phyloP scores from a whole-genome alignment of 129 eudicot genomes.

The Escallonia herrerae region DNA sequence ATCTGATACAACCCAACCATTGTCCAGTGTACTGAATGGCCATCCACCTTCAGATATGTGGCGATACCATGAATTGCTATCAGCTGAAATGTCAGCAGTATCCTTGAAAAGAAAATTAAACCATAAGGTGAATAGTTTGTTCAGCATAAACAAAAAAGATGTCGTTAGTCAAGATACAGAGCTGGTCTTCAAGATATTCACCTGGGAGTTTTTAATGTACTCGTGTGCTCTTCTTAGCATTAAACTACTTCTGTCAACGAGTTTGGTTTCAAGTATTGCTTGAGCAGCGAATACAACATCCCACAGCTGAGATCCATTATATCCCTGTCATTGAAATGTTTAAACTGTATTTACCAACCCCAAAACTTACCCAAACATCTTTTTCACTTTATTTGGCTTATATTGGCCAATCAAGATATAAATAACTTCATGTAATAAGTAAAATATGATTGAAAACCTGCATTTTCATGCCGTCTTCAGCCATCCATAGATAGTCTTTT shows the following conservation, averaged over 20 bases:
- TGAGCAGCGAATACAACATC: constrained; percentile 58
- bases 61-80: constrained; percentile 46
- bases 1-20: constrained; percentile 71
- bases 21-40: constrained; percentile 63
- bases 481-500: constrained; percentile 64
- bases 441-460: constrained; percentile 27
- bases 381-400: background rate
- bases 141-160: too few species aligned
- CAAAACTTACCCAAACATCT: background rate
- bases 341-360: background rate
- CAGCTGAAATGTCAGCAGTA: constrained; percentile 27
- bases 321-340: constrained; percentile 33
- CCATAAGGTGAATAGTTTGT: background rate
- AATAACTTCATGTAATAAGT: background rate
- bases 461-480: constrained; percentile 90
- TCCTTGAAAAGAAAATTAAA: constrained; percentile 26
- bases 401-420: background rate
- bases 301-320: constrained; percentile 66
- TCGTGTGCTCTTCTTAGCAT: constrained; percentile 49
- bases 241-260: constrained; percentile 36
- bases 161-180: background rate
- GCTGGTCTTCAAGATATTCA: constrained; percentile 8
- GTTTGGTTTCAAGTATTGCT: constrained; percentile 43
- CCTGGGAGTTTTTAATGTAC: constrained; percentile 53
- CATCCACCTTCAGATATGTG: constrained; percentile 60